Percentiles rank a stretch among this genome's conserved stretches.
Evolutionary conservation across 2,329 filamentous ascomycete species (phyloP).

Genomic region (Ophiostoma fasciatum): DNA sequence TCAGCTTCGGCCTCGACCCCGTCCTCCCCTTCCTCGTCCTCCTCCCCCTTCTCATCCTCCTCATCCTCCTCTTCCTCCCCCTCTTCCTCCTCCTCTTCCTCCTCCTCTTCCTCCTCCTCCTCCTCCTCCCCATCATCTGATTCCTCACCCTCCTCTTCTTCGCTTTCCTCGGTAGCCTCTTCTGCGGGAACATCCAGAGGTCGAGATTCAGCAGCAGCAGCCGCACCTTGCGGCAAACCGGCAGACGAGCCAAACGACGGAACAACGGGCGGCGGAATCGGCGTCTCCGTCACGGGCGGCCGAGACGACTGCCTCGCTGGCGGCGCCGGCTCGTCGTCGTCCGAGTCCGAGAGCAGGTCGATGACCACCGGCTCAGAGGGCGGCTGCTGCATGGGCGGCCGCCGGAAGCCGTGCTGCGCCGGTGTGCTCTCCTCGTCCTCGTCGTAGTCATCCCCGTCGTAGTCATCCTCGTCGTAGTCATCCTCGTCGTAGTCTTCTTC

Average conservation of each 20-base stretch:
- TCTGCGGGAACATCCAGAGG: neutral
- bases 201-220: slow-evolving; percentile 1
- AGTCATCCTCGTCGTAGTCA: neutral
- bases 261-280: neutral
- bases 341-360: slow-evolving; percentile 31
- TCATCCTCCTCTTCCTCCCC: neutral
- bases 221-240: too few species aligned
- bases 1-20: neutral
- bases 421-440: neutral
- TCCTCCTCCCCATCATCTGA: neutral
- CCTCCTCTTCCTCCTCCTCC: slow-evolving; percentile 2
- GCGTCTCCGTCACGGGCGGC: neutral
- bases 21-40: slow-evolving; percentile 1
- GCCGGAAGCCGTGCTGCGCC: neutral
- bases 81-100: neutral
- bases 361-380: slow-evolving; percentile 25
- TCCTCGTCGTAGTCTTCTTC: neutral
- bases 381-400: neutral
- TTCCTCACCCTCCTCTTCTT: slow-evolving; percentile 2
- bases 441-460: neutral
- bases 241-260: too few species aligned
- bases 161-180: neutral
- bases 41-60: slow-evolving; percentile 3
- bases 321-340: slow-evolving; percentile 17
- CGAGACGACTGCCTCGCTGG: neutral